A percentile compares a stretch with the other conserved stretches of the same genome.
Evolutionary conservation across 176 grass and related monocot species (phyloP).

Genomic region (Bonia amplexicaulis): DNA sequence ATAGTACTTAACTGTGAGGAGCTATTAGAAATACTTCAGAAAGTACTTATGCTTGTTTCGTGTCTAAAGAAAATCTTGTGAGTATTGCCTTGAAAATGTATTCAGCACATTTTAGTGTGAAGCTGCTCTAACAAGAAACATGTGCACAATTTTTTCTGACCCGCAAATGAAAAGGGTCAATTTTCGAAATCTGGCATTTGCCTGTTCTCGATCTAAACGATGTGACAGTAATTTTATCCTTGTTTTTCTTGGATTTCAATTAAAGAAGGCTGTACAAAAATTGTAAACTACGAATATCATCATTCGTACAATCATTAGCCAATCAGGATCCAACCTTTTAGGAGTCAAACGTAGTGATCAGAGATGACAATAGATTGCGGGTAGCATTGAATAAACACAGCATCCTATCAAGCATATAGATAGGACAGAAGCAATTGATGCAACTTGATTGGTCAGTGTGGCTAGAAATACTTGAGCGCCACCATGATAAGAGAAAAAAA

Average conservation of each 20-base stretch:
- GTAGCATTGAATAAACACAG: neutral
- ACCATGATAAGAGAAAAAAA: neutral
- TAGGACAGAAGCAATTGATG: neutral
- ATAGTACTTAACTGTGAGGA: neutral
- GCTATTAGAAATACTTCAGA: neutral
- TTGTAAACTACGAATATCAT: neutral
- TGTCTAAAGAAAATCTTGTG: neutral
- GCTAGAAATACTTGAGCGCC: neutral
- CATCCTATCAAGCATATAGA: neutral
- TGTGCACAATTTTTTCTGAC: neutral
- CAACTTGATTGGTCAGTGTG: neutral
- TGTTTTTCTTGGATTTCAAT: neutral
- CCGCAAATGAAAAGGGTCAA: neutral
- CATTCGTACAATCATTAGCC: neutral
- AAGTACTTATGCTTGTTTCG: neutral
- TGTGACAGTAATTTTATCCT: neutral
- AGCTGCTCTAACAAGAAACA: neutral
- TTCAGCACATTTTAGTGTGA: neutral
- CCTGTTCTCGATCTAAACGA: neutral
- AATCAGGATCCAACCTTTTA: constrained; percentile 5
- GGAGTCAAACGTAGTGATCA: neutral
- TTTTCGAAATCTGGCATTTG: neutral
- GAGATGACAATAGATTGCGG: neutral
- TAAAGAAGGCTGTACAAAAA: neutral
- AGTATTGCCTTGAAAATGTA: neutral